Base-by-base conservation (phyloP, 2,329 filamentous ascomycete genomes). In the Pseudogymnoascus pannorum region DNA sequence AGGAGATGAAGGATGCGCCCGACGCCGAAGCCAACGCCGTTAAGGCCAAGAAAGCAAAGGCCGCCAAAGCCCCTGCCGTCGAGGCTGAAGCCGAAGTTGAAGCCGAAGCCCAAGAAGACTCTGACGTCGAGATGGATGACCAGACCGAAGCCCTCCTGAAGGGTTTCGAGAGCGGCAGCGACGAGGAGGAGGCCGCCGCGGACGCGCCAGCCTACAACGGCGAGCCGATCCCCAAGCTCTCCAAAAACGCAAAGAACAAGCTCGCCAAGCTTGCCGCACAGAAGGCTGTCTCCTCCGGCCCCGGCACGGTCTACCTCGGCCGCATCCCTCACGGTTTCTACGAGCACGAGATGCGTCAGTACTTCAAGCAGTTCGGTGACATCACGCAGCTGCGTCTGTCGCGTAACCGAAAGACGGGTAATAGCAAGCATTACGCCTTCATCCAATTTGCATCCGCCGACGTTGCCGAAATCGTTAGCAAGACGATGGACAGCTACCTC, bases 401-500 rank as follows among this genome's bases (percentile, higher is more conserved):
- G 26, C 88, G 94, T 69, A 97, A 96, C 81, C 91, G 89, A 76
- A 88, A 88, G 74, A 97, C 92, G 1, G 94, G 94, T 61, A 85
- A 86, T 62, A 92, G 89, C 73, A 96, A 94, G 79, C 94, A 97
- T 79, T 96, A 89, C 72, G 94, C 91, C 31, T 99, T 97, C 75
- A 83, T 99, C 71, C 91, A 99, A 76, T 99, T 99, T 71, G 77
- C 77, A 2, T 84, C 83, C 5, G 78, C 81, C 33, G 87, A 91
- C 62, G 89, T 92, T n/a, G 93, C 94, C 38, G 88, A 91, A 69
- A 92, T 97, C 68, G 93, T 96, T 29, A 88, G 91, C 58, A 90
- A 92, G 77, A 96, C 94, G 20, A 99, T 99, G 94, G 86, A 97
- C 80, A 95, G 92, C 77, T 99, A 99, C 76, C 85, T 97, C 38